These are phyloP conservation scores for Salix arbutifolia DNA, from an alignment of 345 rosid species.

Conservation along the genomic window DNA sequence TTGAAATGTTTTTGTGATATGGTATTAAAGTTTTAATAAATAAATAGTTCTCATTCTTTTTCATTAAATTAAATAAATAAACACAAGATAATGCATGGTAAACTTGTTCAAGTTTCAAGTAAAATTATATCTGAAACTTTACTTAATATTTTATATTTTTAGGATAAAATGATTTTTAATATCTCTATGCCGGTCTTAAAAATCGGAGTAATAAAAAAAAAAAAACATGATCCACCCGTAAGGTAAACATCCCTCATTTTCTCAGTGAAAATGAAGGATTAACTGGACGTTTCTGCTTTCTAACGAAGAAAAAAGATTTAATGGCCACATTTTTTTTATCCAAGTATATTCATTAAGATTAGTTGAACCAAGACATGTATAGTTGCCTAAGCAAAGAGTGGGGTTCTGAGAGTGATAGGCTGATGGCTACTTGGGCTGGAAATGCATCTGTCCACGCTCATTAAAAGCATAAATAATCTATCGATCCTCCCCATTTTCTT, in stretches of 20 bases:
- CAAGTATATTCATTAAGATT: neutral
- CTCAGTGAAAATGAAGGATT: neutral
- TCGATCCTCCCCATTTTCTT: neutral
- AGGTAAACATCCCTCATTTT: neutral
- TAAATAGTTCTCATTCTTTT: too few species aligned
- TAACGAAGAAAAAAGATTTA: neutral
- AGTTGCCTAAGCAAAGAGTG: neutral
- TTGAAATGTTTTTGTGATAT: too few species aligned
- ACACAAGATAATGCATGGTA: too few species aligned
- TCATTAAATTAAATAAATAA: too few species aligned
- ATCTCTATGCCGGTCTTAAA: too few species aligned
- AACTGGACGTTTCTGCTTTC: neutral
- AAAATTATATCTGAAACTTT: too few species aligned
- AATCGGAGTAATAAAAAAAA: too few species aligned
- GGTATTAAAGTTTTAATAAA: too few species aligned
- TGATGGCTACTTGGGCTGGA: neutral
- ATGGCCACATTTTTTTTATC: neutral
- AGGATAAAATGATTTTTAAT: too few species aligned
- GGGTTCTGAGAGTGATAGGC: neutral
- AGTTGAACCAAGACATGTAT: slow-evolving; percentile 4
- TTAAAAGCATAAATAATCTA: neutral
- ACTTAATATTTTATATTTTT: too few species aligned
- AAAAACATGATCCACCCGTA: neutral
- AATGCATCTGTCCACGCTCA: neutral
- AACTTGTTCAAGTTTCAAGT: too few species aligned